Percentiles rank a stretch among this genome's conserved stretches.
Conservation (phyloP, 2,329 filamentous ascomycete genomes). For the Fusarium sp. region DNA sequence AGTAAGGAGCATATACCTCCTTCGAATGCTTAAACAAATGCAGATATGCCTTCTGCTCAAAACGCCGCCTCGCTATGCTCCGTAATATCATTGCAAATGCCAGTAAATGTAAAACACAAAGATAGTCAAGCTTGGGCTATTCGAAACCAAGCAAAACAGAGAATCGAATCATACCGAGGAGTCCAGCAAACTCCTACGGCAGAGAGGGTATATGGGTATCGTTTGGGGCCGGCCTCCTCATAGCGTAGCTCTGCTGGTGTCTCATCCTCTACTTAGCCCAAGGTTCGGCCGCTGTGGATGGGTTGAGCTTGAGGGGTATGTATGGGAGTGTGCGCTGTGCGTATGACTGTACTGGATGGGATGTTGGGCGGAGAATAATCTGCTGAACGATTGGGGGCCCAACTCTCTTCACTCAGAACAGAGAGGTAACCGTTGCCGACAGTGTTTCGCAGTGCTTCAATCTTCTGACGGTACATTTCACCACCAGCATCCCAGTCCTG, state of each 20-base stretch:
- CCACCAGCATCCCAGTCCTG: slow-evolving; percentile 75
- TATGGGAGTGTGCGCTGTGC: slow-evolving; percentile 48
- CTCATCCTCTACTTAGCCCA: slow-evolving; percentile 53
- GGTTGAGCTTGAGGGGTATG: slow-evolving; percentile 55
- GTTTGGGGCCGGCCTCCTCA: slow-evolving; percentile 44
- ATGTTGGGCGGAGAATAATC: slow-evolving; percentile 41
- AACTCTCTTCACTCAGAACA: slow-evolving; percentile 81
- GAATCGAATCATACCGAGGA: slow-evolving; percentile 36
- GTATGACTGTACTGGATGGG: slow-evolving; percentile 45
- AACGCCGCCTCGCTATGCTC: slow-evolving; percentile 58
- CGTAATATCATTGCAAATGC: slow-evolving; percentile 45
- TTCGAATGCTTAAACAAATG: slow-evolving; percentile 41
- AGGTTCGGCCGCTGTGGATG: slow-evolving; percentile 64
- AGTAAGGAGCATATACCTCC: slow-evolving; percentile 23
- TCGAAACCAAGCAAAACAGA: slow-evolving; percentile 31
- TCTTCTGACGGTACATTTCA: slow-evolving; percentile 86
- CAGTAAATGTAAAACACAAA: slow-evolving; percentile 37
- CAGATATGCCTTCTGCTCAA: slow-evolving; percentile 41
- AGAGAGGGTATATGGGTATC: slow-evolving; percentile 47
- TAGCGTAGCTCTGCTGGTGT: slow-evolving; percentile 25
- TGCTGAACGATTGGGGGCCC: slow-evolving; percentile 53
- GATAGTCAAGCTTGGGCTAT: slow-evolving; percentile 26
- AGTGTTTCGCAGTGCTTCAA: slow-evolving; percentile 85
- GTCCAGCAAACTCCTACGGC: slow-evolving; percentile 29
- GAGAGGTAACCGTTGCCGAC: slow-evolving; percentile 90